A percentile compares a stretch with the other conserved stretches of the same genome.
Conservation (phyloP, 2,329 filamentous ascomycete genomes). For the Stagonosporopsis rhizophila region DNA sequence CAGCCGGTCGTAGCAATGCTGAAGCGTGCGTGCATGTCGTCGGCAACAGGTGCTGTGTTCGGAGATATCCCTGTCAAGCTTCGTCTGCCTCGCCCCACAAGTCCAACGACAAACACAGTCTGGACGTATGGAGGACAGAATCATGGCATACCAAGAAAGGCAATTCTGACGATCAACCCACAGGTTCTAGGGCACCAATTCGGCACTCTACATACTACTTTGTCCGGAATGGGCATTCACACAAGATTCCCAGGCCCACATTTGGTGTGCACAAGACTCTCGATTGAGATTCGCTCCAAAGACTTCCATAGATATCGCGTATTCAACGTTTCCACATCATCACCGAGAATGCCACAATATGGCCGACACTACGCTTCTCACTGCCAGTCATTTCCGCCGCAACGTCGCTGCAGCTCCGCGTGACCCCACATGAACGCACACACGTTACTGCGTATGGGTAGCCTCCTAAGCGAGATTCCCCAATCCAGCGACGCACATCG, state of each 20-base stretch:
- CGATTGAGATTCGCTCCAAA: background rate
- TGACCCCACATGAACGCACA: conserved; percentile 11
- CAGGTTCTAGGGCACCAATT: background rate
- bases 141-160: background rate
- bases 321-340: background rate
- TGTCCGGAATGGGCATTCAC: background rate
- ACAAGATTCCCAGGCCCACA: background rate
- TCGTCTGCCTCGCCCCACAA: background rate
- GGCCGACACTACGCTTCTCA: conserved; percentile 5
- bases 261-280: background rate
- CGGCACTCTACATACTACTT: background rate
- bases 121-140: background rate
- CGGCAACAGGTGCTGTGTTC: background rate
- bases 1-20: background rate
- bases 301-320: background rate
- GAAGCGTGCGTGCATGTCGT: conserved; percentile 8
- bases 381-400: conserved; percentile 9
- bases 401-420: conserved; percentile 13
- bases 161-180: background rate
- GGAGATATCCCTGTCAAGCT: background rate
- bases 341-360: conserved; percentile 5
- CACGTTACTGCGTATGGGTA: background rate
- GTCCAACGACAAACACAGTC: background rate
- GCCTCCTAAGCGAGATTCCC: conserved; percentile 10
- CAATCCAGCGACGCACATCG: conserved; percentile 9